A percentile compares a stretch with the other conserved stretches of the same genome.
Evolutionary conservation across 169 alveolate species (phyloP).

Genomic region (Hepatocystis sp.): DNA sequence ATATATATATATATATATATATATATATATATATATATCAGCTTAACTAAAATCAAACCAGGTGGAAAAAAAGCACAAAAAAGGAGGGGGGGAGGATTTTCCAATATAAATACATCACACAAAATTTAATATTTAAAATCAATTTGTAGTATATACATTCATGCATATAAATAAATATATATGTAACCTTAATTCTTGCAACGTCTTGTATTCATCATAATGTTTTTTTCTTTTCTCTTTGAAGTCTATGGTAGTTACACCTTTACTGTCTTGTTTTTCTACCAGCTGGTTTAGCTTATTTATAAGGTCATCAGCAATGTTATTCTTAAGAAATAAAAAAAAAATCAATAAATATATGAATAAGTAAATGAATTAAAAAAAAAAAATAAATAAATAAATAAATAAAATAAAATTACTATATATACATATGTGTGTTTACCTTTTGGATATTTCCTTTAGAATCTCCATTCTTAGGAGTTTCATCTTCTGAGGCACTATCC

Average conservation of each 20-base stretch:
- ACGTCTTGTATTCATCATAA: conserved; percentile 72
- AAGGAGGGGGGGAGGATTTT: too few relatives aligned
- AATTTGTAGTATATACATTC: too few relatives aligned
- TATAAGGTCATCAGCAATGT: conserved; percentile 63
- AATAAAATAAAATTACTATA: background rate
- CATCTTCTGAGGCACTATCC: conserved; percentile 78
- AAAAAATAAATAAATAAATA: too few relatives aligned
- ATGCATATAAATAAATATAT: too few relatives aligned
- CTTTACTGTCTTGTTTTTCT: conserved; percentile 66
- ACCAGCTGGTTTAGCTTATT: conserved; percentile 68
- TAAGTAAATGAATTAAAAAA: background rate
- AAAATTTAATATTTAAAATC: too few relatives aligned
- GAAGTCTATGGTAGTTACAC: conserved; percentile 49
- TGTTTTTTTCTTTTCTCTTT: conserved; percentile 74
- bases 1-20: background rate
- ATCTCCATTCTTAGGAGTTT: conserved; percentile 68
- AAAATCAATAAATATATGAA: background rate
- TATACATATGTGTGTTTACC: too few relatives aligned
- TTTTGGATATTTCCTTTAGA: conserved; percentile 54
- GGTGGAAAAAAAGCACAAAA: too few relatives aligned
- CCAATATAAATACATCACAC: too few relatives aligned
- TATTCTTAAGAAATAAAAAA: conserved; percentile 10
- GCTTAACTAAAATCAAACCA: too few relatives aligned
- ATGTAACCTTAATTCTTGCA: conserved; percentile 73
- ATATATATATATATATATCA: background rate